Base-by-base conservation (phyloP, 202 grass and related monocot species). In the Zizania palustris region DNA sequence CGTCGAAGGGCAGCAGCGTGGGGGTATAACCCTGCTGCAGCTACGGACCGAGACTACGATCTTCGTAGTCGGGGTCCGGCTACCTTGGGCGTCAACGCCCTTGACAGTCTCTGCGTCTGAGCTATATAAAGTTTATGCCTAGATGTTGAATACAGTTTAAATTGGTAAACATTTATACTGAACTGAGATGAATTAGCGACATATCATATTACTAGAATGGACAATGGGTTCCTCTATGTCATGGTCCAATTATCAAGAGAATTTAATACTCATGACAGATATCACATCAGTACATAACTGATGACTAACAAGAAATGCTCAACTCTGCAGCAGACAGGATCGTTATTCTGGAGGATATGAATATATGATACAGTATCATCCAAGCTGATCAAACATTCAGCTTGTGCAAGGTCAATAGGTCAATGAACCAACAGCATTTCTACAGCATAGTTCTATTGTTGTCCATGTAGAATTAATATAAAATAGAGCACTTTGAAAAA, bases 391-490 rank as follows among this genome's bases (percentile, higher is more conserved):
- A 84, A 61, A 19, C 12, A 28, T 53, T 18, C 22, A 72, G 44
- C 36, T 67, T 61, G 38, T 14, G 12, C n/a, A 53, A 51, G 10
- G 11, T 55, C 13, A 45, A 54, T 57, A 44, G 40, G 22, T 46
- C 21, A 82, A 69, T 63, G 54, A 38, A 21, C 54, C 16, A 71
- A 66, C 11, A 7, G 3, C 3, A 78, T 45, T 67, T 70, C 10
- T 51, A 81, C 48, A 45, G 5, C 22, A 66, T 14, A 33, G 20
- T 16, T 57, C 2, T 22, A 67, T 37, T 33, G 61, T 37, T 53
- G 44, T 72, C 8, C 11, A 72, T 51, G 44, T 36, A 49, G 46
- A 81, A 33, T 45, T 64, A 56, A 2, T 58, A n/a, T 34, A 5
- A 38, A 58, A 66, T 4, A 14, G 42, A 37, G 20, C 35, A 37